phyloP scores from a whole-genome alignment of 2,329 filamentous ascomycete genomes.

The Venturia carpophila region DNA sequence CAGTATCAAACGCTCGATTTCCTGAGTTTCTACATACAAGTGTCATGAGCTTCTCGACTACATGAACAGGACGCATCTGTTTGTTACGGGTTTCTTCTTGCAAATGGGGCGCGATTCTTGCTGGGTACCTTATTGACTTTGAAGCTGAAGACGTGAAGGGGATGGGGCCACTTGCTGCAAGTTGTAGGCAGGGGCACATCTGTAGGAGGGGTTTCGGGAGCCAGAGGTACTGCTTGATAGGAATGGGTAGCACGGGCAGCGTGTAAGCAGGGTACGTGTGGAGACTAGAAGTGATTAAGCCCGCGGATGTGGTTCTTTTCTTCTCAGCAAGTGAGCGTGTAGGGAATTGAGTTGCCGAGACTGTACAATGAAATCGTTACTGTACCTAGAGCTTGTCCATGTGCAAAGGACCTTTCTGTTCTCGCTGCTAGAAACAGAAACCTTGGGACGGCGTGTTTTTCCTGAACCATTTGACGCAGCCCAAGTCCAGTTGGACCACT shows the following conservation, averaged over 20 bases:
- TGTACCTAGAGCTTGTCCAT: conserved; percentile 5
- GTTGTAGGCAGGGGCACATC: background rate
- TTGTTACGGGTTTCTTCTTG: background rate
- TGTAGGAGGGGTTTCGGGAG: background rate
- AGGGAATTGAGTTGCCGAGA: background rate
- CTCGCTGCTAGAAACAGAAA: background rate
- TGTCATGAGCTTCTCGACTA: background rate
- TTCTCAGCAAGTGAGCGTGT: background rate
- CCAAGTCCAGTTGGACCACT: background rate
- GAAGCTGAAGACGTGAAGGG: background rate
- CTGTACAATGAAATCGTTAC: background rate
- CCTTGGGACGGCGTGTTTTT: background rate
- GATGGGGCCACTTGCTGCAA: background rate
- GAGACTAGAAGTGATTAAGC: background rate
- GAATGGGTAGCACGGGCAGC: background rate
- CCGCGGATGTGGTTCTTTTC: background rate
- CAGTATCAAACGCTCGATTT: background rate
- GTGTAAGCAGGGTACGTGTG: background rate
- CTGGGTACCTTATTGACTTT: background rate
- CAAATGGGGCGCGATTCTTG: background rate
- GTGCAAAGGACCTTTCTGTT: background rate
- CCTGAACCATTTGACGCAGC: background rate
- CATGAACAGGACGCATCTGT: background rate
- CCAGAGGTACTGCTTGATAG: background rate
- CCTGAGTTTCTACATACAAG: background rate